Percentiles rank a stretch among this genome's conserved stretches.
These are phyloP conservation scores for Poa annua DNA, from an alignment of 176 grass and related monocot species.

Conservation along the genomic window DNA sequence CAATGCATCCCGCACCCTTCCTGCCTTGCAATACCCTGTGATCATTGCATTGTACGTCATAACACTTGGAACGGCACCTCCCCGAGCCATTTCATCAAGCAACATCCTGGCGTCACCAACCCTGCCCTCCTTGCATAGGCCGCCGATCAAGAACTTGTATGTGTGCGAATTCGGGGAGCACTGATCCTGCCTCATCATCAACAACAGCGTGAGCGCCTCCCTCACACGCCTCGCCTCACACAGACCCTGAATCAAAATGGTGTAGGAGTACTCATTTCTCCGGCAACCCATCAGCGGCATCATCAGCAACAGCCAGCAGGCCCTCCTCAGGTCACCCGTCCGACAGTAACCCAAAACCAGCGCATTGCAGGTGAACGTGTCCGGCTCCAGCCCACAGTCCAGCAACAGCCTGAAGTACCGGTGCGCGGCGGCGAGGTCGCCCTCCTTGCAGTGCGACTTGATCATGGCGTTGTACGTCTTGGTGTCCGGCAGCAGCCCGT, in stretches of 20 bases:
- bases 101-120: conserved; percentile 46
- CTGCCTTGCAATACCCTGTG: conserved; percentile 56
- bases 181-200: conserved; percentile 60
- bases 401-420: conserved; percentile 59
- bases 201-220: conserved; percentile 59
- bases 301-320: conserved; percentile 79
- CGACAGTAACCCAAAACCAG: conserved; percentile 63
- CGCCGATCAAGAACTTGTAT: conserved; percentile 60
- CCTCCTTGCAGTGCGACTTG: conserved; percentile 72
- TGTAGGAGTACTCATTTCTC: conserved; percentile 83
- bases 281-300: conserved; percentile 69
- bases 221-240: conserved; percentile 38
- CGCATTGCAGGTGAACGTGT: conserved; percentile 68
- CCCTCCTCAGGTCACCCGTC: conserved; percentile 51
- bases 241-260: conserved; percentile 74
- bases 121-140: conserved; percentile 69
- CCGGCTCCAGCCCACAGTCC: conserved; percentile 47
- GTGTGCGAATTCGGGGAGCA: conserved; percentile 69
- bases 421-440: conserved; percentile 50
- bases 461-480: conserved; percentile 80
- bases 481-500: conserved; percentile 57
- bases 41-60: conserved; percentile 68
- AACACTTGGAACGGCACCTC: conserved; percentile 54
- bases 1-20: conserved; percentile 49
- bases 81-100: conserved; percentile 72